These are phyloP conservation scores for Acmispon strigosus DNA, from an alignment of 306 rosid genomes.

Conservation along the genomic window DNA sequence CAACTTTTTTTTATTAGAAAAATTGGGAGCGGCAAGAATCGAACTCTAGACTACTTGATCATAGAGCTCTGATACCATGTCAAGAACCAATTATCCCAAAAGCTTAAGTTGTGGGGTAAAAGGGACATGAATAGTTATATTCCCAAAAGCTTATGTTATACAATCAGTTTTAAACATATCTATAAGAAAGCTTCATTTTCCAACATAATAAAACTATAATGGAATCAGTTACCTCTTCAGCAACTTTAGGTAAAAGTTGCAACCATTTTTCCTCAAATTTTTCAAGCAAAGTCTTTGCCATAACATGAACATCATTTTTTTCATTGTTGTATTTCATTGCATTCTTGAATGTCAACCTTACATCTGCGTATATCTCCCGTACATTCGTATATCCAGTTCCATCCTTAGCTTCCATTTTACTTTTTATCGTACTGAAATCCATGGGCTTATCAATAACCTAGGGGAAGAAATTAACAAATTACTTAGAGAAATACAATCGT, in stretches of 20 bases:
- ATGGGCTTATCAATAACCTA: conserved; percentile 85
- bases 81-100: too few relatives aligned
- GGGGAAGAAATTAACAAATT: conserved; percentile 12
- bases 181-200: conserved; percentile 9
- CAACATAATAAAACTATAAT: not conserved
- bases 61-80: too few relatives aligned
- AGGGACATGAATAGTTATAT: too few relatives aligned
- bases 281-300: conserved; percentile 75
- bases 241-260: conserved; percentile 64
- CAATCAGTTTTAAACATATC: not conserved
- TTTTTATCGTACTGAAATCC: conserved; percentile 73
- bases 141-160: too few relatives aligned
- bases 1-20: too few relatives aligned
- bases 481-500: not conserved
- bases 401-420: conserved; percentile 78
- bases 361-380: conserved; percentile 64
- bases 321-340: conserved; percentile 78
- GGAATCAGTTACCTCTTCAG: conserved; percentile 56
- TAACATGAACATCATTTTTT: conserved; percentile 58
- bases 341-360: conserved; percentile 67
- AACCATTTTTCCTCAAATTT: conserved; percentile 82
- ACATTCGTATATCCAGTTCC: conserved; percentile 71
- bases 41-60: too few relatives aligned
- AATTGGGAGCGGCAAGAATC: too few relatives aligned
- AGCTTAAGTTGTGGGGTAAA: too few relatives aligned